Evolutionary conservation across 1,139 yeast species (phyloP).

Genomic region (Yamadazyma jaroonii): DNA sequence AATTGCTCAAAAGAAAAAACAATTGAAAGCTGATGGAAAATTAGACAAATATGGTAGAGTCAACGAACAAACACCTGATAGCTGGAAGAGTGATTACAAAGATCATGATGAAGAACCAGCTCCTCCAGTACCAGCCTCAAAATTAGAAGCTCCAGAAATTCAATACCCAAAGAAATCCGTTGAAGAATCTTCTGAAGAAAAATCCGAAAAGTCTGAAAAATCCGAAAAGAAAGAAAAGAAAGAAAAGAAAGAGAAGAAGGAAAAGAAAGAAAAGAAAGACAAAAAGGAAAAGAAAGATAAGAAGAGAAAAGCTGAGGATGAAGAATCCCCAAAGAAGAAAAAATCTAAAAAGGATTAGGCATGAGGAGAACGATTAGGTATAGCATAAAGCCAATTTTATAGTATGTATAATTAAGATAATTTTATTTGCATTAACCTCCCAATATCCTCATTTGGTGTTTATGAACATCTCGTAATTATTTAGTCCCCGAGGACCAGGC

Average conservation of each 20-base stretch:
- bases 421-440: background rate
- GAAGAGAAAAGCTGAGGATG: conserved; percentile 60
- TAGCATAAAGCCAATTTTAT: conserved; percentile 1
- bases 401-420: conserved; percentile 3
- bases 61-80: conserved; percentile 89
- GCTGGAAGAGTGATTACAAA: conserved; percentile 86
- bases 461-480: background rate
- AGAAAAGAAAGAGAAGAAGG: conserved; percentile 65
- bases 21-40: conserved; percentile 95
- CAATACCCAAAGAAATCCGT: conserved; percentile 50
- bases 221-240: conserved; percentile 61
- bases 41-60: conserved; percentile 92
- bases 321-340: conserved; percentile 47
- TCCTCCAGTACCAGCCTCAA: conserved; percentile 47
- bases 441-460: background rate
- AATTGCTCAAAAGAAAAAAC: conserved; percentile 97
- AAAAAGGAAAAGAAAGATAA: conserved; percentile 34
- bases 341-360: conserved; percentile 32
- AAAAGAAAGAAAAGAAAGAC: conserved; percentile 56
- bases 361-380: background rate
- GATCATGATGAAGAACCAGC: conserved; percentile 72
- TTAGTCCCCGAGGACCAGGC: conserved; percentile 3
- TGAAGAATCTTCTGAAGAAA: conserved; percentile 30
- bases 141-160: conserved; percentile 48
- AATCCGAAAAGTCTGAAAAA: conserved; percentile 27